Conservation (phyloP, 441 rosid genomes). For the Gossypium davidsonii region DNA sequence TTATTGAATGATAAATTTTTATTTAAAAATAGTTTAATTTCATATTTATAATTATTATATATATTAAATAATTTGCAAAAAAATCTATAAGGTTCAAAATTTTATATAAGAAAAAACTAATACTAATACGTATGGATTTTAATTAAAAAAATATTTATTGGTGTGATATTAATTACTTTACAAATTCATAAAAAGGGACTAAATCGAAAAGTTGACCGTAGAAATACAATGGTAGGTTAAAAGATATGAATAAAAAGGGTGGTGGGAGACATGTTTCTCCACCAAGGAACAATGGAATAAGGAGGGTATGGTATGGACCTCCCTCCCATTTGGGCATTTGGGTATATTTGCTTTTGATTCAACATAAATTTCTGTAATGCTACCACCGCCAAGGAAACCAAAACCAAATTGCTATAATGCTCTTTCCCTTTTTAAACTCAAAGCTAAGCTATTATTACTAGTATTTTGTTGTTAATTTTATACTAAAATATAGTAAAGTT, state of each 20-base stretch:
- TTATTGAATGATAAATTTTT: too few relatives aligned
- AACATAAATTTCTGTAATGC: not conserved
- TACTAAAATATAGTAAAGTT: not conserved
- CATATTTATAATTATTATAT: too few relatives aligned
- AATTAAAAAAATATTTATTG: too few relatives aligned
- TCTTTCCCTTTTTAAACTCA: not conserved
- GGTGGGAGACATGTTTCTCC: constrained; percentile 1
- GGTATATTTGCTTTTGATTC: not conserved
- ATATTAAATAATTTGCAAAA: too few relatives aligned
- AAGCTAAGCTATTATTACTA: not conserved
- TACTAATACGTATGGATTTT: too few relatives aligned
- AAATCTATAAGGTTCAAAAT: too few relatives aligned
- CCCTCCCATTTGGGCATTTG: not conserved
- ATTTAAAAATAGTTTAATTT: too few relatives aligned
- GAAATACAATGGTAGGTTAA: not conserved
- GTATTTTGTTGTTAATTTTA: not conserved
- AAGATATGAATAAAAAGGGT: too few relatives aligned
- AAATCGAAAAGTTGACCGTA: not conserved
- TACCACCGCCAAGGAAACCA: constrained; percentile 22
- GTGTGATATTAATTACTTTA: too few relatives aligned
- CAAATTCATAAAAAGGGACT: too few relatives aligned
- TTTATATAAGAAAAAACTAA: too few relatives aligned
- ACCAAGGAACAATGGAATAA: not conserved
- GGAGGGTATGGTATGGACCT: constrained; percentile 10
- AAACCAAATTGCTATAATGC: too few relatives aligned